Base-by-base conservation (phyloP, 257 asterid genomes). In the Lycium ferocissimum region DNA sequence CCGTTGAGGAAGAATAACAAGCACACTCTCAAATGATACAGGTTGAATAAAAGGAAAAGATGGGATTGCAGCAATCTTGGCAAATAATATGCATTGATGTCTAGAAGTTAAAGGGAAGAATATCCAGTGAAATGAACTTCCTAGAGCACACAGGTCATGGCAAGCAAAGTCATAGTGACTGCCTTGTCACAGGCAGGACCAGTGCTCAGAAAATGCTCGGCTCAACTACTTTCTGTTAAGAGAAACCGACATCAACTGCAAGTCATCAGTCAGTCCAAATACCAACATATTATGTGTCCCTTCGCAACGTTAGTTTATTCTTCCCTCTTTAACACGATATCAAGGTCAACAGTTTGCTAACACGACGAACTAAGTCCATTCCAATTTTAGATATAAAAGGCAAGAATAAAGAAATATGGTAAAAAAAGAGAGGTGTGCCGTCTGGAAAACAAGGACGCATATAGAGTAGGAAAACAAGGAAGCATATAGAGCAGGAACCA, bases 151-250 rank as follows among this genome's bases (percentile, higher is more conserved):
- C 20, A 75, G 20, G 62, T 22, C 61, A 75, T 49, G 43, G 45
- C 1, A 75, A 47, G 43, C 61, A 20, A 75, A 49, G 37, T 22
- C 59, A 75, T 26, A 75, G 45, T 47, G n/a, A 35, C 12, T 1
- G 20, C 59, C 80, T 72, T 20, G 80, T 45, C 80, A 73, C 40
- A 47, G 18, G 40, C 40, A 1, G 57, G 59, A 47, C 81, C 57
- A 47, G 22, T 22, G 81, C 38, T 49, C 81, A 75, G 81, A 49
- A 22, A 75, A 49, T 49, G 61, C 4, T 22, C 81, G 22, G 20
- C 20, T 75, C n/a, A 49, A 75, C 81, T 75, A 75, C 81, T 75
- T 47, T 75, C 43, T 75, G 62, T 6, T 75, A 75, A 75, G 13
- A 75, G 61, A 75, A 12, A 49, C 17, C 61, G 26, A 75, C 62